phyloP scores from a whole-genome alignment of 176 grass and related monocot genomes.

The Oryza punctata region DNA sequence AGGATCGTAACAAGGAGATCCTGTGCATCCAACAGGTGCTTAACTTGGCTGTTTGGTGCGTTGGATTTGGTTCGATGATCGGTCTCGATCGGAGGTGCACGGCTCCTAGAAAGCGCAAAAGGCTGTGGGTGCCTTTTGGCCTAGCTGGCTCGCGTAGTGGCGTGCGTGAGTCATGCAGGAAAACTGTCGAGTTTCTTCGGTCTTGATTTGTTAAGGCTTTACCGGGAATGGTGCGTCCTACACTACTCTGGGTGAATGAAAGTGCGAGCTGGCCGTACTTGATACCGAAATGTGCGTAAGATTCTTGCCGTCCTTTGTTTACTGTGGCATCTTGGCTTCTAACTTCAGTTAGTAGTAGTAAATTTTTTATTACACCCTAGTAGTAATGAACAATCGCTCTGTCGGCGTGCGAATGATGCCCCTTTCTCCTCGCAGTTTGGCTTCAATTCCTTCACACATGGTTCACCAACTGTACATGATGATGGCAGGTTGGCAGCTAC shows the following conservation, averaged over 20 bases:
- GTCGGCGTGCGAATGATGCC: background rate
- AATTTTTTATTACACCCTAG: too few species aligned
- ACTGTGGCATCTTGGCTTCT: background rate
- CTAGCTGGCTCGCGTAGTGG: background rate
- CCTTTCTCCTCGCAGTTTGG: background rate
- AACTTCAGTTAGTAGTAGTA: too few species aligned
- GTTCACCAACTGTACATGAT: background rate
- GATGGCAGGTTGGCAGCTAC: too few species aligned
- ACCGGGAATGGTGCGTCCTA: background rate
- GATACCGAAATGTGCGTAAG: background rate
- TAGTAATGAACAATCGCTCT: background rate
- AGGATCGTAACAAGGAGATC: background rate
- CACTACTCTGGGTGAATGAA: background rate
- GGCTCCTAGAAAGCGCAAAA: background rate
- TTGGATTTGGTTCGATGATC: background rate
- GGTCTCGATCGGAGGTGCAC: background rate
- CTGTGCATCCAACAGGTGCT: background rate
- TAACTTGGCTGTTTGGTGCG: background rate
- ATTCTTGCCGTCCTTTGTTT: background rate
- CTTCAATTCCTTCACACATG: conserved; percentile 2
- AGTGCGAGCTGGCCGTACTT: background rate
- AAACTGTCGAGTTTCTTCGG: background rate
- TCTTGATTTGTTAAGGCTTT: background rate
- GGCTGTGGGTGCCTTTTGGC: background rate
- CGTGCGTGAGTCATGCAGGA: background rate